Conservation (phyloP, 495 filamentous ascomycete species). For the Penicillium robsamsonii region DNA sequence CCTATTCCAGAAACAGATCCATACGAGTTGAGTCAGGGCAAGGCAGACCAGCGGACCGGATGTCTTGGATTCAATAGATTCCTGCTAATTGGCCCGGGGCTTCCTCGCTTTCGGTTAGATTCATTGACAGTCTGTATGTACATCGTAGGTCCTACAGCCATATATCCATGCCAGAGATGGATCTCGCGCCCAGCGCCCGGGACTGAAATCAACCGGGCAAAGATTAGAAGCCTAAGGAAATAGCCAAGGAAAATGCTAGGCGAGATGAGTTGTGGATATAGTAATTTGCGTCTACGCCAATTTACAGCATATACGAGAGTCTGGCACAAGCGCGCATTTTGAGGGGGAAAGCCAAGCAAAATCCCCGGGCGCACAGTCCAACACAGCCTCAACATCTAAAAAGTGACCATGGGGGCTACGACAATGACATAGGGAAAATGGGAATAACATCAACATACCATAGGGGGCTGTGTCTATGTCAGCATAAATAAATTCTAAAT, state of each 20-base stretch:
- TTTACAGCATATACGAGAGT: background rate
- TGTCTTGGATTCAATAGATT: background rate
- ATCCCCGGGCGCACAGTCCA: constrained; percentile 12
- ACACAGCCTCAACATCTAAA: constrained; percentile 6
- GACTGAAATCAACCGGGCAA: background rate
- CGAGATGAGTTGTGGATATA: constrained; percentile 1
- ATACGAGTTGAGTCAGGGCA: constrained; percentile 10
- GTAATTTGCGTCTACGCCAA: background rate
- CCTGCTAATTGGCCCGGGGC: background rate
- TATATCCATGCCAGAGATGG: background rate
- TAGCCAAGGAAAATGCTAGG: background rate
- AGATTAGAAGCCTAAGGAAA: background rate
- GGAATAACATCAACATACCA: background rate
- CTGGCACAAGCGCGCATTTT: background rate
- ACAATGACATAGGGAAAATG: background rate
- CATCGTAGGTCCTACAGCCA: background rate
- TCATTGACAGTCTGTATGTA: background rate
- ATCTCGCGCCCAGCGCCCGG: constrained; percentile 6
- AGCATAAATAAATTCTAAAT: background rate
- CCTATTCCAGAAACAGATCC: background rate
- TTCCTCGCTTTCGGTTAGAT: background rate
- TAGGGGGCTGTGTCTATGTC: constrained; percentile 2
- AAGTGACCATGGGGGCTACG: background rate
- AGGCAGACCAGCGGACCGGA: constrained; percentile 7
- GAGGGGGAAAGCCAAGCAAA: constrained; percentile 4